Evolutionary conservation across 345 rosid species (phyloP).

Genomic region (Eucalyptus pauciflora): DNA sequence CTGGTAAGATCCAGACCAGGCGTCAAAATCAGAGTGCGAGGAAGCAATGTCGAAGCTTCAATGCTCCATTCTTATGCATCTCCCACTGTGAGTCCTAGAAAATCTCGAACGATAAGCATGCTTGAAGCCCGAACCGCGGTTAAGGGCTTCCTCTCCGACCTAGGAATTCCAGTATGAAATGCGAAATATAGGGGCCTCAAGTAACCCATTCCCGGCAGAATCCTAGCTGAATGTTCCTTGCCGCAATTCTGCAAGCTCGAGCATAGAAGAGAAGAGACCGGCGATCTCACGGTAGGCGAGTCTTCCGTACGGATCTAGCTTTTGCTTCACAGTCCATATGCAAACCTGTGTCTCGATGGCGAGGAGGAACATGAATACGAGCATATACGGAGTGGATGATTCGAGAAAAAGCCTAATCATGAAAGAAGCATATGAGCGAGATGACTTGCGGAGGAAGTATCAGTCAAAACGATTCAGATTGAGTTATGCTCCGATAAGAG

Average conservation of each 20-base stretch:
- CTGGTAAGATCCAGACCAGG: constrained; percentile 46
- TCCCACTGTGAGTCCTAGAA: constrained; percentile 65
- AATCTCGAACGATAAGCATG: constrained; percentile 81
- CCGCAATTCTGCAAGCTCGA: constrained; percentile 11
- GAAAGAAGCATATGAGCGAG: neutral
- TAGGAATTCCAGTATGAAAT: constrained; percentile 46
- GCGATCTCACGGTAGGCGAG: neutral
- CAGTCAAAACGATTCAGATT: neutral
- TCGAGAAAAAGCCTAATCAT: neutral
- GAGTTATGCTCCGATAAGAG: neutral
- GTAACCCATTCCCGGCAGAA: constrained; percentile 67
- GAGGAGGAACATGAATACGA: neutral
- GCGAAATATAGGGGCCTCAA: constrained; percentile 49
- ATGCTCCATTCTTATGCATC: constrained; percentile 65
- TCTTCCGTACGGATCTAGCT: neutral
- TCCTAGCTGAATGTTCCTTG: constrained; percentile 24
- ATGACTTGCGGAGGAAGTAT: neutral
- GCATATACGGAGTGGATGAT: neutral
- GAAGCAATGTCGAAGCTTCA: constrained; percentile 69
- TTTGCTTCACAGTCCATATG: neutral
- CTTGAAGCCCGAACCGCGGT: constrained; percentile 58
- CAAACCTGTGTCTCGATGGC: neutral
- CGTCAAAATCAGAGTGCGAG: constrained; percentile 35
- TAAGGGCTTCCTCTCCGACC: constrained; percentile 59
- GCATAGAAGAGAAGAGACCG: constrained; percentile 5